Conservation (phyloP, 176 grass and related monocot genomes). For the Aechmea fasciata region DNA sequence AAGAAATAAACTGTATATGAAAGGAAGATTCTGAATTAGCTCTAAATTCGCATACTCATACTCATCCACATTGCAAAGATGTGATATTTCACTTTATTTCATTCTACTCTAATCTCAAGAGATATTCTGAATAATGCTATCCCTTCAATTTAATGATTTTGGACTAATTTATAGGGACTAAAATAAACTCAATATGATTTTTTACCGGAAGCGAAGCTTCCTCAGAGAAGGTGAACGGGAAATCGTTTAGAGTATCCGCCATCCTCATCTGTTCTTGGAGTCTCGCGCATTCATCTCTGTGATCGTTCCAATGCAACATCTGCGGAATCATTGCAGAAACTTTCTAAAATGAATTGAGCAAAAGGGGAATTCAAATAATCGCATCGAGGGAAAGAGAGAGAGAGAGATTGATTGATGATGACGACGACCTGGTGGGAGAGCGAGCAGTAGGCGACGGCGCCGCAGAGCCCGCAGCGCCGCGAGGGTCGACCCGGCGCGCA, state of each 20-base stretch:
- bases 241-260: conserved; percentile 38
- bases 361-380: too few species aligned
- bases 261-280: conserved; percentile 64
- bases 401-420: neutral
- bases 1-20: too few species aligned
- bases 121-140: too few species aligned
- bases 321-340: conserved; percentile 16
- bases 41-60: too few species aligned
- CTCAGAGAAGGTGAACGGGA: conserved; percentile 67
- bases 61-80: too few species aligned
- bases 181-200: conserved; percentile 7
- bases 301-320: conserved; percentile 63
- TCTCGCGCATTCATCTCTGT: conserved; percentile 85
- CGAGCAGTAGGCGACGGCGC: conserved; percentile 55
- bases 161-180: neutral
- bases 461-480: conserved; percentile 50
- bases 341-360: neutral
- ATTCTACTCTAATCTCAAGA: too few species aligned
- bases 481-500: conserved; percentile 21
- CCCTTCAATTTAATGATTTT: too few species aligned
- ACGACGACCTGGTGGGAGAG: conserved; percentile 35
- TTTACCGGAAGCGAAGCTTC: conserved; percentile 29
- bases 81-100: too few species aligned
- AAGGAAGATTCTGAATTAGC: too few species aligned
- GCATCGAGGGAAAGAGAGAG: neutral